These are phyloP conservation scores for Saccharum spontaneum DNA, from an alignment of 176 grass and related monocot genomes.

Conservation along the genomic window DNA sequence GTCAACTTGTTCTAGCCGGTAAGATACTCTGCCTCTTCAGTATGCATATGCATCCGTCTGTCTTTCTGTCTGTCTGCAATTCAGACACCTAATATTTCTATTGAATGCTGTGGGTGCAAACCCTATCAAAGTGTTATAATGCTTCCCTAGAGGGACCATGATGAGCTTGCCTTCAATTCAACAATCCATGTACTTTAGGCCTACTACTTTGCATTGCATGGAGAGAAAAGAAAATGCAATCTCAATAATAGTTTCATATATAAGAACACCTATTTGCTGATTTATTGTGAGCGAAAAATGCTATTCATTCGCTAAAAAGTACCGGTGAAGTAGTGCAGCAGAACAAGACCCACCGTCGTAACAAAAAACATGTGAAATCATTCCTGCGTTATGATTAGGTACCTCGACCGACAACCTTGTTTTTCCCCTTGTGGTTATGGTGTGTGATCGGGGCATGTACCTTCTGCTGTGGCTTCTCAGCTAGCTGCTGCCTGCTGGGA, in stretches of 20 bases:
- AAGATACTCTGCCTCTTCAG: not conserved
- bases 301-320: too few species aligned
- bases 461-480: not conserved
- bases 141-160: not conserved
- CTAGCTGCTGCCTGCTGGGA: not conserved
- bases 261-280: too few species aligned
- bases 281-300: too few species aligned
- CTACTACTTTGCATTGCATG: not conserved
- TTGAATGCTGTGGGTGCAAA: constrained; percentile 7
- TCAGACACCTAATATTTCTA: constrained; percentile 13
- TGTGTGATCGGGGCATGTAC: not conserved
- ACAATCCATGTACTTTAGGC: not conserved
- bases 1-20: not conserved
- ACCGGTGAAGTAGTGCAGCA: too few species aligned
- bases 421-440: not conserved
- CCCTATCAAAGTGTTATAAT: not conserved
- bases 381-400: not conserved
- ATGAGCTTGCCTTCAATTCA: not conserved
- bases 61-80: constrained; percentile 3
- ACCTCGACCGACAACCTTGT: not conserved
- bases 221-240: not conserved
- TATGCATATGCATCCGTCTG: not conserved
- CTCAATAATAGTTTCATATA: not conserved
- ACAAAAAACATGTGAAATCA: not conserved
- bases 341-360: too few species aligned